Evolutionary conservation across 805 yeast species (phyloP), one percentile per base, ranked within the genome.

Genomic region (Lipomyces orientalis): DNA sequence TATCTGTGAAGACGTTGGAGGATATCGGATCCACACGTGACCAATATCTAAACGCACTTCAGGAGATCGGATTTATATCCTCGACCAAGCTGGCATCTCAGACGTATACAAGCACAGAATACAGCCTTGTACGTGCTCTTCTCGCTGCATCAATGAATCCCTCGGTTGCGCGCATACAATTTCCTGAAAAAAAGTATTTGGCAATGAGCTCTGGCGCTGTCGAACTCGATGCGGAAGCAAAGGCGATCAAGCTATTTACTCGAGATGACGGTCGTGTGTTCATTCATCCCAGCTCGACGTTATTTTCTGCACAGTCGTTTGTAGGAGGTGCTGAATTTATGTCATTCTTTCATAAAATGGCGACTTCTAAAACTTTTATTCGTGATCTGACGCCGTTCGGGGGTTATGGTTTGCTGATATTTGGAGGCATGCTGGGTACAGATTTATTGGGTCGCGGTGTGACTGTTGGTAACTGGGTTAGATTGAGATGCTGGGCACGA

Each of bases 401-500:
- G 2, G 85, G 90, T 0, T 78, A 90, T 34, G 87, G 96, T 0
- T 83, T 91, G 1, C 76, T 93, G n/a, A 79, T 94, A 39, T 91
- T 94, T 78, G 97, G 97, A 9, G 95, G 96, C 5, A 84, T 85
- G 0, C 80, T 84, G 0, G 75, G 77, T 5, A 84, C 85, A 1
- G 83, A 80, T 54, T 83, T 87, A 4, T 85, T 93, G 0, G 96
- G 97, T 0, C 70, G 75, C 12, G 98, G 98, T 29, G 85, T 95
- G 46, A 87, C 92, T 8, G 80, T 94, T 64, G 97, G 91, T 72
- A 84, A 84, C n/a, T 93, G 98, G 98, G 79, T 91, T 43, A 96
- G 97, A 0, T 83, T 94, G 12, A 83, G 91, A 69, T 91, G 97
- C 0, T 94, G 98, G 98, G 90, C 97, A 71, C 90, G 95, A 71